Percentiles rank a stretch among this genome's conserved stretches.
phyloP scores from a whole-genome alignment of 1,284 basidiomycete species.

The Apiotrichum veenhuisii region DNA sequence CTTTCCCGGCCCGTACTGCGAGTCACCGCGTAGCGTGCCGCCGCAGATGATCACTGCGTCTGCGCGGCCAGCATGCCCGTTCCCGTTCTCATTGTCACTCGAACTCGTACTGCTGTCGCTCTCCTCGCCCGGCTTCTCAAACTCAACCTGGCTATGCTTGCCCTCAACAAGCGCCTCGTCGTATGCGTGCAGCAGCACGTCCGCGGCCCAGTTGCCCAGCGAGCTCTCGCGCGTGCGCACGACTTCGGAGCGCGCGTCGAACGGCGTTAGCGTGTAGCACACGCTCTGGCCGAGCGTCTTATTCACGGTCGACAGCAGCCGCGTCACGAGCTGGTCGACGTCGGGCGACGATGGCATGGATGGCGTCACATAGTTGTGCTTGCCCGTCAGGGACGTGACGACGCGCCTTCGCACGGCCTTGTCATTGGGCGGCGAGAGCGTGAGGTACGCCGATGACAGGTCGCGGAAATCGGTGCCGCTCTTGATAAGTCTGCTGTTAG shows the following conservation, averaged over 20 bases:
- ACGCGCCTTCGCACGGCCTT: conserved; percentile 63
- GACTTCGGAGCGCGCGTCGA: conserved; percentile 71
- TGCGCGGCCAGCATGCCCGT: conserved; percentile 45
- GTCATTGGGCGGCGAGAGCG: conserved; percentile 59
- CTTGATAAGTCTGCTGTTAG: conserved; percentile 57
- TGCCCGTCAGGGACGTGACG: conserved; percentile 64
- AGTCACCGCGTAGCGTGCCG: conserved; percentile 84
- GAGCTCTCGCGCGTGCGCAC: conserved; percentile 69
- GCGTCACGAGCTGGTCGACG: conserved; percentile 62
- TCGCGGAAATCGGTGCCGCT: conserved; percentile 90
- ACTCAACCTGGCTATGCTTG: background rate
- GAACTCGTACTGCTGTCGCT: too few relatives aligned
- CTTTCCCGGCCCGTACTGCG: conserved; percentile 72
- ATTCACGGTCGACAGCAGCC: conserved; percentile 67
- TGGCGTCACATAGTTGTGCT: conserved; percentile 63
- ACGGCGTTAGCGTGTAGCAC: conserved; percentile 62
- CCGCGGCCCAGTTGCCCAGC: conserved; percentile 83
- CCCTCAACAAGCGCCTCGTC: conserved; percentile 62
- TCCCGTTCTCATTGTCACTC: background rate
- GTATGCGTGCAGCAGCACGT: conserved; percentile 78
- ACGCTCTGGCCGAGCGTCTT: conserved; percentile 67
- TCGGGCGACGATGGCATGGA: conserved; percentile 59
- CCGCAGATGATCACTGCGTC: conserved; percentile 78
- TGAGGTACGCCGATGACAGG: conserved; percentile 67
- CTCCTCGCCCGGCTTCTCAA: conserved; percentile 17